Base-by-base conservation (phyloP, 192 early-diverging fungal genomes). In the Geranomyces variabilis region DNA sequence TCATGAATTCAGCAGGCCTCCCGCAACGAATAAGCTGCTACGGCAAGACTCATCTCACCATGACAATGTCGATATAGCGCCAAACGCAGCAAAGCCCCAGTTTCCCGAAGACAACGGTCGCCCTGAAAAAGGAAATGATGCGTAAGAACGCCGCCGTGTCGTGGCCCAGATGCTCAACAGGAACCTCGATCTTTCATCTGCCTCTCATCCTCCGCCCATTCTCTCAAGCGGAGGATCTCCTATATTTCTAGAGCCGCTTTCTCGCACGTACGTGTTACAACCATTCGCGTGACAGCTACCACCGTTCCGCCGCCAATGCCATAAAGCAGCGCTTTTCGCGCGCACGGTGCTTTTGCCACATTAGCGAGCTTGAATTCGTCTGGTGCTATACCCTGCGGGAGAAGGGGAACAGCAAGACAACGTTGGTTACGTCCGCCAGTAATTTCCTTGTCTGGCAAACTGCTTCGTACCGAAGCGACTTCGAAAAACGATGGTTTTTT, bases 1-100 rank as follows among this genome's bases (percentile, higher is more conserved):
- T 15, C 13, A 30, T 10, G 1, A 19, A 9, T 28, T 36, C 41
- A 36, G 3, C 30, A 62, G 22, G 22, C 22, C 19, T 49, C 19
- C 19, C 0, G n/a, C n/a, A n/a, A n/a, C n/a, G n/a, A n/a, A n/a
- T n/a, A n/a, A n/a, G n/a, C n/a, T n/a, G n/a, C n/a, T 57, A 57
- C 30, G 30, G 55, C 0, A 30, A 19, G 55, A 57, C 36, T 3
- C 17, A 8, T 26, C 4, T n/a, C 57, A 74, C 72, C 72, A 74
- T 67, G 64, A 58, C 28, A 74, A 22, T 29, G 45, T 67, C 14
- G 72, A 66, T 6, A 67, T 59, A 21, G 36, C 72, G 8, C 53
- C 72, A 36, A 74, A 74, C 14, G 72, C 24, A 8, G 45, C 49
- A 59, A 74, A 66, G n/a, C 72, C 72, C 72, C 72, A 74, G 34